Evolutionary conservation across 306 rosid genomes (phyloP), one percentile per base, ranked within the genome.

Genomic region (Vicia villosa): DNA sequence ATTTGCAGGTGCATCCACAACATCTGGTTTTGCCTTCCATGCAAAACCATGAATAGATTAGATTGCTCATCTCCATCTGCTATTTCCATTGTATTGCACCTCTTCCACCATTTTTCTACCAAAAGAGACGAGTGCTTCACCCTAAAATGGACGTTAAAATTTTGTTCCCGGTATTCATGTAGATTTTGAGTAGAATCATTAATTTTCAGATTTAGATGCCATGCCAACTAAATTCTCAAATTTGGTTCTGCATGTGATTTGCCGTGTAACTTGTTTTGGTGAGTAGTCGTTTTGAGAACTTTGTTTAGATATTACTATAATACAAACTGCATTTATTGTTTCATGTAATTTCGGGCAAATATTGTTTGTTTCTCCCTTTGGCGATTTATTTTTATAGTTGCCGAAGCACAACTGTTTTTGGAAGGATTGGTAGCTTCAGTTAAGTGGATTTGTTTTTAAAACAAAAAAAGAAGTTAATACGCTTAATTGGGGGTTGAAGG

Each of bases 1-100:
- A 74, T 47, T 37, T 55, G 73, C 74, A 80, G 80, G 83, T 64
- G 77, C 74, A 80, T 42, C 69, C 69, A 13, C 80, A 69, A 9
- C 79, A 80, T 65, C 8, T 74, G 69, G 70, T 57, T 49, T 14
- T 74, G 60, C 83, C 80, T 40, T 63, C 83, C 70, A 56, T 74
- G 80, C 77, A 74, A 45, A 64, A 61, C 61, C 79, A 74, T 38
- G 80, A 74, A 30, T 80, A 74, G 68, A 42, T 61, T 66, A 52
- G 45, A 36, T 13, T 13, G 63, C 68, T 68, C 68, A 60, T 13
- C 34, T 21, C 1, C 30, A 51, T 68, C 67, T 51, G 4, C 15
- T 26, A 4, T 20, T 20, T 21, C n/a, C n/a, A n/a, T n/a, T n/a
- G n/a, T n/a, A n/a, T n/a, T n/a, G n/a, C n/a, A n/a, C n/a, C n/a